Evolutionary conservation across 2,329 filamentous ascomycete genomes (phyloP).

Genomic region (Neophaeococcomyces aloes): DNA sequence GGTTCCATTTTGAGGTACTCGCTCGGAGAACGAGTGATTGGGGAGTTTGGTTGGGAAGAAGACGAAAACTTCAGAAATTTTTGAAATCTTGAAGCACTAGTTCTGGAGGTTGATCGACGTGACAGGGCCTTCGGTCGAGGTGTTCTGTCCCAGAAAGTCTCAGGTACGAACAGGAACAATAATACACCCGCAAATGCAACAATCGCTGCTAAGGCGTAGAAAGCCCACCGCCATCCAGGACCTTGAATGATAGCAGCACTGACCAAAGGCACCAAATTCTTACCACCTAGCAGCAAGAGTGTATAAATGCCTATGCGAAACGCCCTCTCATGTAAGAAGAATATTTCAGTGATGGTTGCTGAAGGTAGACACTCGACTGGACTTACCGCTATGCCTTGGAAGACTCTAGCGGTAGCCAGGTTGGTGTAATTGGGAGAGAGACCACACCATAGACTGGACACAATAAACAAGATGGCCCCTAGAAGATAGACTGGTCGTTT

Average conservation of each 20-base stretch:
- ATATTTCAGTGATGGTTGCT: constrained; percentile 91
- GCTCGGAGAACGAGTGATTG: not conserved
- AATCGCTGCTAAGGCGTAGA: constrained; percentile 66
- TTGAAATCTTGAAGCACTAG: not conserved
- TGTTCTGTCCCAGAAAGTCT: constrained; percentile 89
- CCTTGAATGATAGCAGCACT: constrained; percentile 73
- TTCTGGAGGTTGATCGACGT: constrained; percentile 3
- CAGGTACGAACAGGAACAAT: constrained; percentile 82
- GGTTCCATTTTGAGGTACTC: too few species aligned
- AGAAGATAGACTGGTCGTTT: constrained; percentile 84
- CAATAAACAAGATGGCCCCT: constrained; percentile 65
- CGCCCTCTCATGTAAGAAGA: constrained; percentile 86
- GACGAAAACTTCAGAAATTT: not conserved
- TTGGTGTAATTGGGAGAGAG: constrained; percentile 70
- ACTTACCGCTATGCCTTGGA: constrained; percentile 79
- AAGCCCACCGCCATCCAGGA: constrained; percentile 80
- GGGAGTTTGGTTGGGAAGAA: not conserved
- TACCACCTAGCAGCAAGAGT: constrained; percentile 73
- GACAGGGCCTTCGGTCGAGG: constrained; percentile 40
- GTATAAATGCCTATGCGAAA: constrained; percentile 93
- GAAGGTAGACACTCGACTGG: constrained; percentile 88
- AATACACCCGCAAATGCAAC: constrained; percentile 60
- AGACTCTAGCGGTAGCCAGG: constrained; percentile 68
- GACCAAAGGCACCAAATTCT: constrained; percentile 79
- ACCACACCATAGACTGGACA: constrained; percentile 74